Conservation (phyloP, 2,329 filamentous ascomycete species). For the Aspergillus udagawae region DNA sequence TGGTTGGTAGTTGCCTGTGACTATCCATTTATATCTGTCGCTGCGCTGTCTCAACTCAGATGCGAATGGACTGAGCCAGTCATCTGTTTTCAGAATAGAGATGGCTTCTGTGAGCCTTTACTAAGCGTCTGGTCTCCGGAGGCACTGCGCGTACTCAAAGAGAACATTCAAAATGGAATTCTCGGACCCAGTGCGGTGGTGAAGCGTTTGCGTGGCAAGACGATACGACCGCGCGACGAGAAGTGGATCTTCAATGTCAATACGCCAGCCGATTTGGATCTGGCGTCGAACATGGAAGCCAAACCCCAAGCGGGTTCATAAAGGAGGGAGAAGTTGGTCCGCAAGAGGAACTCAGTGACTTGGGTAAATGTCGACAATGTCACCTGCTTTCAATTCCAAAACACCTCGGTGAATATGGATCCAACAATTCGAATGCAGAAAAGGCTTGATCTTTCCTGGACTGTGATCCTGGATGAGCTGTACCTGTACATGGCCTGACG, state of each 20-base stretch:
- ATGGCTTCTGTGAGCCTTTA: conserved; percentile 32
- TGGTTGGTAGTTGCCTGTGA: conserved; percentile 35
- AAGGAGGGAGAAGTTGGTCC: conserved; percentile 14
- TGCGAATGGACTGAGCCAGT: conserved; percentile 21
- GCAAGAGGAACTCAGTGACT: neutral
- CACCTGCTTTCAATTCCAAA: conserved; percentile 7
- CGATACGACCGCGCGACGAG: conserved; percentile 7
- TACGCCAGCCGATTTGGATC: conserved; percentile 41
- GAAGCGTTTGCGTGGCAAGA: conserved; percentile 12
- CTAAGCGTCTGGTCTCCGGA: conserved; percentile 34
- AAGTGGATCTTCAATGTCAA: conserved; percentile 21
- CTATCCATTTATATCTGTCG: conserved; percentile 28
- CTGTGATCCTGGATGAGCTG: conserved; percentile 12
- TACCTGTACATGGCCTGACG: neutral
- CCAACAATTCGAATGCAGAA: conserved; percentile 22
- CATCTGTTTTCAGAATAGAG: conserved; percentile 32
- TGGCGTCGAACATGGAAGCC: conserved; percentile 18
- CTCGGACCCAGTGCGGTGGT: conserved; percentile 16
- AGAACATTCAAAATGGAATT: conserved; percentile 13
- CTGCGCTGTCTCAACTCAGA: conserved; percentile 24
- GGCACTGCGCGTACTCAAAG: conserved; percentile 21
- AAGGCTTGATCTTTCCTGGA: conserved; percentile 20
- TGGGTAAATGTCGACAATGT: conserved; percentile 10
- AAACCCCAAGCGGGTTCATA: conserved; percentile 19
- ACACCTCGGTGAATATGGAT: conserved; percentile 17